A percentile compares a stretch with the other conserved stretches of the same genome.
Evolutionary conservation across 2,329 filamentous ascomycete genomes (phyloP).

Genomic region (Aureobasidium sp.): DNA sequence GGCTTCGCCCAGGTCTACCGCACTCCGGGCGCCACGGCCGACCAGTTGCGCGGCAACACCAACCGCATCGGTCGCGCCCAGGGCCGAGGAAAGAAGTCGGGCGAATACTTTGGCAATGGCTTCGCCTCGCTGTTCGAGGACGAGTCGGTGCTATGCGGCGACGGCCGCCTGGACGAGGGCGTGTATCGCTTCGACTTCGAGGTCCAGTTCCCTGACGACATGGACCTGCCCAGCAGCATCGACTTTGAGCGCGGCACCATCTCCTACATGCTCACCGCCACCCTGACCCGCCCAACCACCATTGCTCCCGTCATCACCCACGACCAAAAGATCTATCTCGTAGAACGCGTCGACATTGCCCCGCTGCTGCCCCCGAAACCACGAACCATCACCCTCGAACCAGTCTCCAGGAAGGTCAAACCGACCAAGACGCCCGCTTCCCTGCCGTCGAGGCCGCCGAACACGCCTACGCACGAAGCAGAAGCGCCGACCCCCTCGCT

Average conservation of each 20-base stretch:
- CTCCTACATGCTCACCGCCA: conserved; percentile 83
- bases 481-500: conserved; percentile 9
- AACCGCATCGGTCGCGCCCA: conserved; percentile 41
- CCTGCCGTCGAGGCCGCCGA: conserved; percentile 19
- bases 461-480: conserved; percentile 16
- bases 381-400: conserved; percentile 78
- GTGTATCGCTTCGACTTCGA: conserved; percentile 76
- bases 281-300: conserved; percentile 78
- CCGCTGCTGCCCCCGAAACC: conserved; percentile 66
- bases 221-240: conserved; percentile 79
- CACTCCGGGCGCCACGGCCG: conserved; percentile 52
- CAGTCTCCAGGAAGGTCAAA: conserved; percentile 64
- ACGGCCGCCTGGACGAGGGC: conserved; percentile 66
- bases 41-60: conserved; percentile 44
- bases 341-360: conserved; percentile 81
- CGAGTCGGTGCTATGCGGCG: conserved; percentile 71
- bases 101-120: conserved; percentile 64
- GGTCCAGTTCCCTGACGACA: conserved; percentile 59
- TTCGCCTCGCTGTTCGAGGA: conserved; percentile 78
- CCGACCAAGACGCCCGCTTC: conserved; percentile 42
- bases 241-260: conserved; percentile 97
- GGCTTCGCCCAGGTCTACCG: conserved; percentile 76
- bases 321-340: conserved; percentile 70
- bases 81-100: conserved; percentile 46
- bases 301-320: conserved; percentile 74